Conservation (phyloP, 257 asterid species). For the Solanum etuberosum region DNA sequence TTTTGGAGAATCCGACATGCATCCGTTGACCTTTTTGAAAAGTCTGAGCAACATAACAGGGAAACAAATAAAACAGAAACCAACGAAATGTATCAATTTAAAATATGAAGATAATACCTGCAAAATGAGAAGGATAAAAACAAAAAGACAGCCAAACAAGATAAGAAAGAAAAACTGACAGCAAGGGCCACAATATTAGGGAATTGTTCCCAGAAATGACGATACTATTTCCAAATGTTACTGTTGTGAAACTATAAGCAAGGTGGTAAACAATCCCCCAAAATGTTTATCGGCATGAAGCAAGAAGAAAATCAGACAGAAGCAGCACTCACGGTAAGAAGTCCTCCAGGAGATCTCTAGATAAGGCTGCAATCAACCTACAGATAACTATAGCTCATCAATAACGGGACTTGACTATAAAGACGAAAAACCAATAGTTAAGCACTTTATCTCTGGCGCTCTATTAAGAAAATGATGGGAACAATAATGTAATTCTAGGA, state of each 20-base stretch:
- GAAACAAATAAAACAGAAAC: not conserved
- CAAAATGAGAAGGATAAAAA: not conserved
- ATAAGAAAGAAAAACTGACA: not conserved
- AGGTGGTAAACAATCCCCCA: not conserved
- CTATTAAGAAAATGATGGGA: not conserved
- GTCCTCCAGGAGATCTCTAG: conserved; percentile 79
- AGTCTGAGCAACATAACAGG: not conserved
- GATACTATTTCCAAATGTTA: not conserved
- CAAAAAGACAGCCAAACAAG: not conserved
- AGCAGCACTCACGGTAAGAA: conserved; percentile 64
- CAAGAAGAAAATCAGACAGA: not conserved
- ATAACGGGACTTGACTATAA: not conserved
- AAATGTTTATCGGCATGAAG: not conserved
- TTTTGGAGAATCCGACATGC: not conserved
- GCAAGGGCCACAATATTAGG: not conserved
- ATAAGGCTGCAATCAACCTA: conserved; percentile 82
- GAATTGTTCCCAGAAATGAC: not conserved
- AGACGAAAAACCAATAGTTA: not conserved
- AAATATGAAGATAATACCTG: not conserved
- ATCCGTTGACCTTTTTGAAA: not conserved
- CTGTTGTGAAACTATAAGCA: not conserved
- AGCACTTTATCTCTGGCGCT: not conserved
- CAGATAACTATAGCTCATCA: conserved; percentile 7
- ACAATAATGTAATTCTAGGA: not conserved
- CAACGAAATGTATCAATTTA: not conserved